These are phyloP conservation scores for Tetrahymena thermophila DNA, from an alignment of 73 alveolate species.

Conservation along the genomic window DNA sequence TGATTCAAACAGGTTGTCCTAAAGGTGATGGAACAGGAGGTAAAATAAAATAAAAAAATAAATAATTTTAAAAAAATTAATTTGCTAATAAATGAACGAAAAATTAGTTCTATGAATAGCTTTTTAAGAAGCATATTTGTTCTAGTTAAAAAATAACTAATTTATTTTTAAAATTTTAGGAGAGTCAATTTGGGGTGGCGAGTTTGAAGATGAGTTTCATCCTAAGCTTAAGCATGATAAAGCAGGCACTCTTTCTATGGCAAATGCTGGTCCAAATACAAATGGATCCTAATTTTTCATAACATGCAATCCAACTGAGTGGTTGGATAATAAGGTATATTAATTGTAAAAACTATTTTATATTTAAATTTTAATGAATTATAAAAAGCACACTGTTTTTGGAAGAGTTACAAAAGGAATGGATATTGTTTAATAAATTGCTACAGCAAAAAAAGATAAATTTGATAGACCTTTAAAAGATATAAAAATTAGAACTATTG, in stretches of 20 bases:
- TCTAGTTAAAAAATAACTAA: too few species aligned
- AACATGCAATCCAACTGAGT: conserved; percentile 76
- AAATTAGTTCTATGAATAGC: too few species aligned
- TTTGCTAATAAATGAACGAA: background rate
- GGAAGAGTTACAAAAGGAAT: conserved; percentile 79
- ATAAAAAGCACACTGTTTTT: conserved; percentile 74
- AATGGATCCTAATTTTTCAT: conserved; percentile 90
- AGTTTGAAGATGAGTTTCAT: conserved; percentile 87
- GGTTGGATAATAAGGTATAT: conserved; percentile 76
- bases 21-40: conserved; percentile 97
- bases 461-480: conserved; percentile 60
- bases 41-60: background rate
- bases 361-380: background rate
- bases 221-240: conserved; percentile 87
- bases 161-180: background rate
- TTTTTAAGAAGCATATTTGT: too few species aligned
- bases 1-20: conserved; percentile 96
- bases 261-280: conserved; percentile 92
- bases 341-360: conserved; percentile 14
- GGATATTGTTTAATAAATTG: conserved; percentile 60
- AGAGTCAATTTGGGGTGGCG: conserved; percentile 76
- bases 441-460: conserved; percentile 55
- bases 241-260: conserved; percentile 84
- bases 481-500: conserved; percentile 28
- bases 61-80: too few species aligned